Base-by-base conservation (phyloP, 2,329 filamentous ascomycete genomes). In the Colletotrichum tamarilloi region DNA sequence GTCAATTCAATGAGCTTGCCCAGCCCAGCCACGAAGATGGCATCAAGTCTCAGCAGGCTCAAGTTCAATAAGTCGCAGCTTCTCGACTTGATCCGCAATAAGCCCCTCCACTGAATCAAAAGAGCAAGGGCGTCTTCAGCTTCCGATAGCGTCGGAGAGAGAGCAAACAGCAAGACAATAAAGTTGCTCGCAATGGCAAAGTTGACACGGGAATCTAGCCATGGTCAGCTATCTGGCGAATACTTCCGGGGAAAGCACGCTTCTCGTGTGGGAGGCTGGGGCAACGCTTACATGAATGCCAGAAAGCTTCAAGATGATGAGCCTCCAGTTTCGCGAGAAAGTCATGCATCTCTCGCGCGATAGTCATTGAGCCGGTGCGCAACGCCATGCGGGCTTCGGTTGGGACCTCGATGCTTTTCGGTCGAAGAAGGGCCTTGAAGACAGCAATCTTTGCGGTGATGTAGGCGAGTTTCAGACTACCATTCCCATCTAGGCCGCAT, bases 101-200 rank as follows among this genome's bases (percentile, higher is more conserved):
- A 59, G 4, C 69, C 62, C 1, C 69, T 66, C 69, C 69, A 72
- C 2, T 30, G 69, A 19, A 30, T 68, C 38, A 72, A 22, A 1
- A 72, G 58, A 0, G 28, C 32, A 3, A 63, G 26, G 14, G 69
- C 46, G 5, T 72, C 69, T 3, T 72, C 69, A 1, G 69, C 69
- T 16, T 72, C 69, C 0, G 58, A 4, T 12, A 42, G 11, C 0
- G 65, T 63, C 4, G 69, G 58, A 1, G 69, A 72, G 0, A 59
- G 24, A 5, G 68, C 56, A 32, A 72, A 72, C 1, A 72, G 35
- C 5, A 72, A 19, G 0, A 72, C 35, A 2, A 68, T 72, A 19
- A 72, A 72, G 12, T 72, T 72, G 3, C 58, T 72, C 4, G 69
- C 69, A 0, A 72, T 72, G n/a, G 69, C 65, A 11, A 72, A 72